Percentiles rank a stretch among this genome's conserved stretches.
phyloP scores from a whole-genome alignment of 139 green algal genomes.

The Protoeuglena noctilucae region DNA sequence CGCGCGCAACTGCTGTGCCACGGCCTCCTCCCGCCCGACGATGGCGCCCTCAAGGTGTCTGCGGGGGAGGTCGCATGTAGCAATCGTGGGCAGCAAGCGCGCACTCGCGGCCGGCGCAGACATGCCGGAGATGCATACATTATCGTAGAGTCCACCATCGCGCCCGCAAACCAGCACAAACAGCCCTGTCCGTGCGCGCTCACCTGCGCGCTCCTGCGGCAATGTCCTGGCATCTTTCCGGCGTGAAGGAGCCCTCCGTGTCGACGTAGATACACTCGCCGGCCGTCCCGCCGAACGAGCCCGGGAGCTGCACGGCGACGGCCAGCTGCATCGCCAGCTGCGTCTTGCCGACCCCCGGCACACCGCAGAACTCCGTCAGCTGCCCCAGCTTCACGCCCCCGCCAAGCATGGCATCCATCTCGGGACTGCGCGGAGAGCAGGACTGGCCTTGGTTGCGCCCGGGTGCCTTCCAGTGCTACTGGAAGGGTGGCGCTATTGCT shows the following conservation, averaged over 20 bases:
- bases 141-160: no score
- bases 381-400: conserved; percentile 36
- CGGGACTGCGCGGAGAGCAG: no score
- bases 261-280: conserved; percentile 69
- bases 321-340: conserved; percentile 71
- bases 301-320: conserved; percentile 50
- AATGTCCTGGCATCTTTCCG: conserved; percentile 61
- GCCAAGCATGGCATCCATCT: conserved; percentile 43
- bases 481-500: conserved; percentile 3
- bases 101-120: no score
- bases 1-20: neutral
- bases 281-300: conserved; percentile 29
- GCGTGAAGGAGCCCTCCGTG: conserved; percentile 79
- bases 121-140: no score
- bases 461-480: neutral
- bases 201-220: no score
- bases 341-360: conserved; percentile 73
- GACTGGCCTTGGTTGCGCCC: conserved; percentile 34
- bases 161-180: no score
- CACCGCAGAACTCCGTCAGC: conserved; percentile 63
- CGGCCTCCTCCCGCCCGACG: no score
- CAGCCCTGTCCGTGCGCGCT: no score
- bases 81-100: no score
- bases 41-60: no score
- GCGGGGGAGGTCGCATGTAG: no score